Base-by-base conservation (phyloP, 116 monocot species). In the Phalaenopsis hybrid region DNA sequence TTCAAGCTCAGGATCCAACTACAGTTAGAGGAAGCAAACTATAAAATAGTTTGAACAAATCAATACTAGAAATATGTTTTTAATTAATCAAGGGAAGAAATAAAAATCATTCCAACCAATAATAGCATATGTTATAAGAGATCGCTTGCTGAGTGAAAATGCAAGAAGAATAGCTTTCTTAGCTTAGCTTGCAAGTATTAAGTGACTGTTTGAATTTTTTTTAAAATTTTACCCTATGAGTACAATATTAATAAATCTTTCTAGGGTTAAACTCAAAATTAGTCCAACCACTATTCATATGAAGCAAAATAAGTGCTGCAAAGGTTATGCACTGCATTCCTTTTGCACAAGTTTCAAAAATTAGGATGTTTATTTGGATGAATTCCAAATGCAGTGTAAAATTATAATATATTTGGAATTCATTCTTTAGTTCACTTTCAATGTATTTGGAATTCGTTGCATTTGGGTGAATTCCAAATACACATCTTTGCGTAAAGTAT, bases 1-100 rank as follows among this genome's bases (percentile, higher is more conserved):
- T 86, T 99, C 99, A 85, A 99, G 94, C 70, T 99, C 99, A 46
- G 99, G 99, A 84, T 99, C 99, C 95, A 99, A 85, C 99, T 99
- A 81, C 55, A 87, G 80, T 79, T 5, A 76, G 15, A 74, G 18
- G 7, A 51, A 51, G 21, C 50, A 77, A 77, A 73, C 52, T 72
- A 17, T 17, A 79, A 8, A 58, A 58, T 41, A 63, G 17, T 20
- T 65, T 75, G 46, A 28, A 51, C 31, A 18, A 21, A 52, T 41
- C 55, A 80, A 23, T 15, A 49, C n/a, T 13, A 45, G 46, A 45
- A 46, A 75, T n/a, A 46, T 75, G 44, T 28, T 52, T 48, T 16
- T 12, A 77, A 77, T 31, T 9, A 52, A 77, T 44, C 12, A 51
- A 23, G 11, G 23, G 23, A 23, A 51, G 46, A 75, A 77, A 50